phyloP scores from a whole-genome alignment of 73 alveolate genomes.

The Symbiodinium pilosum region DNA sequence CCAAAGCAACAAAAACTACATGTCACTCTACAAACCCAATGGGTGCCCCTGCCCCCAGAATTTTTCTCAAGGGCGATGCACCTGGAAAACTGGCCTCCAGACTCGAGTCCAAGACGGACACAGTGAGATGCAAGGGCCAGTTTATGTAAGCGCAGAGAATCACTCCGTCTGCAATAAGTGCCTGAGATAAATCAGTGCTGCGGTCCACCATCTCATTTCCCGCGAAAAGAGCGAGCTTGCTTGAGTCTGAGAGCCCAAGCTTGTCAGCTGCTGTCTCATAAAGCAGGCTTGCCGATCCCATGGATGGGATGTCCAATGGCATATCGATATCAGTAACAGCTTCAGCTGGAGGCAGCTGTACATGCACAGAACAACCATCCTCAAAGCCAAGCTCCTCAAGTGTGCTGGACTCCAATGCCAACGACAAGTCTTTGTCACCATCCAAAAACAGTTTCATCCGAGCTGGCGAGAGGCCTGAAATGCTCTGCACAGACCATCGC shows the following conservation, averaged over 20 bases:
- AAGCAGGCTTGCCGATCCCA: conserved; percentile 30
- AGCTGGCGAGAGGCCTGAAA: conserved; percentile 59
- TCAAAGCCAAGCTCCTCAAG: conserved; percentile 20
- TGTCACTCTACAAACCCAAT: not conserved
- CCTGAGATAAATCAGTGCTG: conserved; percentile 37
- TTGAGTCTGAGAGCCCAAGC: conserved; percentile 34
- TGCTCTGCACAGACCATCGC: conserved; percentile 71
- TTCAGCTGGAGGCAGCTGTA: conserved; percentile 3
- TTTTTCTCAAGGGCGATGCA: not conserved
- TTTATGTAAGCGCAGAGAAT: conserved; percentile 65
- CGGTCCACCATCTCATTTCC: conserved; percentile 47
- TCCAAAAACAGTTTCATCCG: conserved; percentile 15
- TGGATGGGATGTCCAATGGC: conserved; percentile 78
- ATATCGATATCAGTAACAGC: conserved; percentile 47
- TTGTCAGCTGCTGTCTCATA: conserved; percentile 61
- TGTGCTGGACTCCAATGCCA: conserved; percentile 10
- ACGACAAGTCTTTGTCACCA: conserved; percentile 33
- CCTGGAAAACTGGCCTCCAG: not conserved
- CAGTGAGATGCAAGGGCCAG: conserved; percentile 54
- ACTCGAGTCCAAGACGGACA: conserved; percentile 11
- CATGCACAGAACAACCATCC: conserved; percentile 44
- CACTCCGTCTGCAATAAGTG: conserved; percentile 82
- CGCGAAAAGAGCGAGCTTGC: conserved; percentile 55
- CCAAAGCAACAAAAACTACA: too few relatives aligned
- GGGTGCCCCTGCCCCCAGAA: not conserved